Percentiles rank a stretch among this genome's conserved stretches.
phyloP scores from a whole-genome alignment of 805 yeast species.

The Sugiyamaella floridensis region DNA sequence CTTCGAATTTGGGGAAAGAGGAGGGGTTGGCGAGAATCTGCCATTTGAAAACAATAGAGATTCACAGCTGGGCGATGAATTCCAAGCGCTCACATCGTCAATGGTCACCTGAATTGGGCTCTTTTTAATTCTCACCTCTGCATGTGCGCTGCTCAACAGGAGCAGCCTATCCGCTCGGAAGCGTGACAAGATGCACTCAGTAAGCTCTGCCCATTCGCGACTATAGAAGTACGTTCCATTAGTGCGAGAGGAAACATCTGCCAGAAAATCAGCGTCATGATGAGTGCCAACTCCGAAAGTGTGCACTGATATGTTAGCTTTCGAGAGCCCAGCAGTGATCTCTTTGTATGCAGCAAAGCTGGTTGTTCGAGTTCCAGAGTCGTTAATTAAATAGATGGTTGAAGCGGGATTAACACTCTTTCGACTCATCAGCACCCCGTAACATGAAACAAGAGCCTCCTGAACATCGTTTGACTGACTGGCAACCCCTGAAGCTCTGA shows the following conservation, averaged over 20 bases:
- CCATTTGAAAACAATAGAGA: neutral
- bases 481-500: constrained; percentile 1
- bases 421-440: constrained; percentile 1
- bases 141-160: constrained; percentile 13
- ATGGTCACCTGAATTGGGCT: neutral
- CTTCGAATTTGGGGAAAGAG: no score
- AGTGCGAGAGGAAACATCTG: constrained; percentile 9
- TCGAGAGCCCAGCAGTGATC: neutral
- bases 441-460: constrained; percentile 5
- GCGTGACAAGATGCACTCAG: constrained; percentile 14
- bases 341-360: neutral
- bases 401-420: constrained; percentile 1
- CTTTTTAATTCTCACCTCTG: neutral
- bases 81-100: neutral
- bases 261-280: constrained; percentile 18
- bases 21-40: no score
- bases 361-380: neutral
- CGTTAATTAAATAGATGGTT: constrained; percentile 5
- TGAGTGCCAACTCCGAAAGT: constrained; percentile 20
- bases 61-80: neutral
- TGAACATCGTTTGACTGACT: constrained; percentile 4
- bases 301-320: constrained; percentile 11
- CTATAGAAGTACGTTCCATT: constrained; percentile 20
- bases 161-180: constrained; percentile 12
- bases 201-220: constrained; percentile 17